Evolutionary conservation across 176 grass and related monocot species (phyloP).

Genomic region (Carex scoparia): DNA sequence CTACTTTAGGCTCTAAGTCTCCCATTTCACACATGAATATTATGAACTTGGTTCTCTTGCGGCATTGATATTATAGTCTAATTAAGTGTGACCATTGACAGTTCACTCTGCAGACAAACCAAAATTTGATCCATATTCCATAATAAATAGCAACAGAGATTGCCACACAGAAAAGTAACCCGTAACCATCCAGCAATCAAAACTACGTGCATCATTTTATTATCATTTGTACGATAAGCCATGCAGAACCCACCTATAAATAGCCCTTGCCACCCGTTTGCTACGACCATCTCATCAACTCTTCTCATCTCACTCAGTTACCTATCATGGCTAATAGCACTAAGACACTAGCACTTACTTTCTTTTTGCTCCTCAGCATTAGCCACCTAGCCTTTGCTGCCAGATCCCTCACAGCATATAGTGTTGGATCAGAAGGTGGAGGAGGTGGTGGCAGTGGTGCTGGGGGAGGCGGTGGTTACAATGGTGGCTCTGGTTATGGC

Average conservation of each 20-base stretch:
- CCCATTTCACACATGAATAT: constrained; percentile 2
- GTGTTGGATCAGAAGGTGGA: neutral
- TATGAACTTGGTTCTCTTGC: neutral
- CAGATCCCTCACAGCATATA: constrained; percentile 17
- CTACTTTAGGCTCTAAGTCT: neutral
- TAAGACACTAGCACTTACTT: constrained; percentile 24
- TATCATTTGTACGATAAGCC: constrained; percentile 6
- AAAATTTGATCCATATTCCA: neutral
- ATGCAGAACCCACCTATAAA: constrained; percentile 25
- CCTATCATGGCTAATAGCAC: constrained; percentile 16
- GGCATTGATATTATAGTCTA: neutral
- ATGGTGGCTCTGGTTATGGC: neutral
- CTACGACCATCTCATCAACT: constrained; percentile 14
- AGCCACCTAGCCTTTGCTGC: neutral
- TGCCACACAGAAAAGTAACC: neutral
- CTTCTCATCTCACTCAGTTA: neutral
- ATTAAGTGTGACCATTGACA: neutral
- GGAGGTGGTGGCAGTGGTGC: neutral
- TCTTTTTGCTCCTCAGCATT: constrained; percentile 26
- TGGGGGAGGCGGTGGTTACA: neutral
- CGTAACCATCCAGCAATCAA: neutral
- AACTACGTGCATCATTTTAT: constrained; percentile 11
- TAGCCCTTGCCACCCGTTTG: neutral
- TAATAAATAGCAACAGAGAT: neutral
- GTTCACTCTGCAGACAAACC: neutral